Percentiles rank a stretch among this genome's conserved stretches.
Conservation (phyloP, 169 alveolate species). For the Babesia ovis region DNA sequence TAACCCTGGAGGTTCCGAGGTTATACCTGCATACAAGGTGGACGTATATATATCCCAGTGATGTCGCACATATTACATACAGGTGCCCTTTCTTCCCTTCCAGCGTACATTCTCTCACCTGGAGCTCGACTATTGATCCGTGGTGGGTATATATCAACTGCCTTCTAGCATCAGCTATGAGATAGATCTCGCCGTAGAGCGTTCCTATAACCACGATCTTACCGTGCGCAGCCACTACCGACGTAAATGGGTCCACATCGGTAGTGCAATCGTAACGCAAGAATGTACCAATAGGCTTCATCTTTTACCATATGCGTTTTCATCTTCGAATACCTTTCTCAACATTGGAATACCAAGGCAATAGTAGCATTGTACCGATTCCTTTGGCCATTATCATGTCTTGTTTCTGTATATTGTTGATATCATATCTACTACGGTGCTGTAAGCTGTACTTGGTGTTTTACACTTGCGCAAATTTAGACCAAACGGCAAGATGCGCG, state of each 20-base stretch:
- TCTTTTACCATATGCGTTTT: too few relatives aligned
- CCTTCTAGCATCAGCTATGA: not conserved
- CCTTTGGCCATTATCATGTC: too few relatives aligned
- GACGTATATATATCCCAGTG: conserved; percentile 42
- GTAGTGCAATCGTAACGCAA: conserved; percentile 3
- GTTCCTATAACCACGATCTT: conserved; percentile 23
- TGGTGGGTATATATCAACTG: conserved; percentile 17
- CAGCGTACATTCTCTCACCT: conserved; percentile 9
- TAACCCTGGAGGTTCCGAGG: conserved; percentile 11
- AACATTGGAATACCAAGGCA: too few relatives aligned
- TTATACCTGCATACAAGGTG: conserved; percentile 34
- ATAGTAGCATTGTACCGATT: too few relatives aligned
- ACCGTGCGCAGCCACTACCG: conserved; percentile 37
- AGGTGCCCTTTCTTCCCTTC: not conserved
- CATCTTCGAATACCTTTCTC: too few relatives aligned
- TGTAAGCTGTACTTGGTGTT: too few relatives aligned
- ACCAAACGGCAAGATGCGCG: too few relatives aligned
- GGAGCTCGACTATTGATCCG: conserved; percentile 19
- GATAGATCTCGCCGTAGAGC: conserved; percentile 26
- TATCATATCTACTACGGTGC: too few relatives aligned
- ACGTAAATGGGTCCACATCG: conserved; percentile 26
- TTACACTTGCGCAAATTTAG: too few relatives aligned
- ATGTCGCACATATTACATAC: conserved; percentile 33
- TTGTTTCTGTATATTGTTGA: too few relatives aligned
- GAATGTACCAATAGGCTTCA: not conserved